Evolutionary conservation across 2,329 filamentous ascomycete genomes (phyloP), one percentile per base, ranked within the genome.

Genomic region (Fusarium gaditjirri): DNA sequence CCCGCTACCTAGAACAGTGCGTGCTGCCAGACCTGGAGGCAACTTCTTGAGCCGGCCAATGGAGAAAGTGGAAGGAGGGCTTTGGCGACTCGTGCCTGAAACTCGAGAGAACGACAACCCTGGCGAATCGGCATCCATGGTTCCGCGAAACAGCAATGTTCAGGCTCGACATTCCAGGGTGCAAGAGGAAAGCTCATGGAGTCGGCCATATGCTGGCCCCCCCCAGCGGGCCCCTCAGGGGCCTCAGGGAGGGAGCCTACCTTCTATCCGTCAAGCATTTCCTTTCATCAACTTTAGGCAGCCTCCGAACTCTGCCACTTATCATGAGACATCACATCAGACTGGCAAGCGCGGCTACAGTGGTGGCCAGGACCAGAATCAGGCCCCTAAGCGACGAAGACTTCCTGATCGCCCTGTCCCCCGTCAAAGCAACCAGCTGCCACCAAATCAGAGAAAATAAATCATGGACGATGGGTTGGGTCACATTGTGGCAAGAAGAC

Each of bases 191-290:
- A 52, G 23, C 16, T 9, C 25, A 13, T 63, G 56, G 44, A 13
- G 35, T 25, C 19, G 6, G 25, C 29, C 53, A 16, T 29, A 56
- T 47, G 31, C 36, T 17, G 44, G n/a, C 21, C 33, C n/a, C n/a
- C n/a, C 42, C 10, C 59, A 35, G 29, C 47, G 23, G 25, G 4
- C 16, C 8, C 13, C 35, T 8, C 38, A 50, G n/a, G 70, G 43
- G 25, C 21, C 31, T 10, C 38, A 41, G 13, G 17, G 16, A 9
- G 29, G 62, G 31, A 33, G 47, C 13, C 50, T 72, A 2, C 70
- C 70, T 12, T 55, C 70, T 3, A 71, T 72, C 27, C 70, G 57
- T 9, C 61, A 73, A 33, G 61, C 73, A 58, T 60, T 73, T 39
- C 61, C 61, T 16, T 60, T 55, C 12, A 33, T 56, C 9, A 55